A percentile compares a stretch with the other conserved stretches of the same genome.
phyloP scores from a whole-genome alignment of 2,329 filamentous ascomycete species.

The Graphiopsis chlorocephala region DNA sequence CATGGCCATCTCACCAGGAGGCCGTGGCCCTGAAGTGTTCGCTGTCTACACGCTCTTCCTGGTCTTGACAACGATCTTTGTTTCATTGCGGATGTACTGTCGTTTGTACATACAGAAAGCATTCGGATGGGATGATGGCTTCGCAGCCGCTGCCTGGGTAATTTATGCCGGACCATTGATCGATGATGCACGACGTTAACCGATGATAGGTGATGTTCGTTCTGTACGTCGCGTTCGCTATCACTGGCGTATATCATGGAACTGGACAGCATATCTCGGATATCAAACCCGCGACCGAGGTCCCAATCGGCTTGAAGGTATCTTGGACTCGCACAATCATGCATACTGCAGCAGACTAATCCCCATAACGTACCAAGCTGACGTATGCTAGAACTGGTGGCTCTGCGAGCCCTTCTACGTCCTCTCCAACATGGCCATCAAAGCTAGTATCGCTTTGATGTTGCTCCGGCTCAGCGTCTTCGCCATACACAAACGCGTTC shows the following conservation, averaged over 20 bases:
- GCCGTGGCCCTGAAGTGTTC: conserved; percentile 18
- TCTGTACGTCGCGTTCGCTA: conserved; percentile 15
- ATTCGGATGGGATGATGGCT: conserved; percentile 16
- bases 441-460: conserved; percentile 22
- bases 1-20: conserved; percentile 14
- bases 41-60: conserved; percentile 16
- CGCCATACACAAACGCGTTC: conserved; percentile 9
- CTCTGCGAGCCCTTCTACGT: conserved; percentile 33
- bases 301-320: conserved; percentile 18
- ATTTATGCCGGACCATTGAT: background rate
- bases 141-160: conserved; percentile 17
- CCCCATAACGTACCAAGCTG: background rate
- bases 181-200: background rate
- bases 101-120: conserved; percentile 15
- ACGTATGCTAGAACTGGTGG: conserved; percentile 30
- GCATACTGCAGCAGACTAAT: too few relatives aligned
- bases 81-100: conserved; percentile 17
- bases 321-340: too few relatives aligned
- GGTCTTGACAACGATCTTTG: conserved; percentile 17
- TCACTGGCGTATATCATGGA: conserved; percentile 17
- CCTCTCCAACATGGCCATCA: conserved; percentile 23
- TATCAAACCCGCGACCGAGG: conserved; percentile 16
- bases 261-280: conserved; percentile 18
- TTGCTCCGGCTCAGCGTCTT: conserved; percentile 19
- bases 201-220: conserved; percentile 16